These are phyloP conservation scores for Yamadazyma olivae DNA, from an alignment of 805 yeast species.

Conservation along the genomic window DNA sequence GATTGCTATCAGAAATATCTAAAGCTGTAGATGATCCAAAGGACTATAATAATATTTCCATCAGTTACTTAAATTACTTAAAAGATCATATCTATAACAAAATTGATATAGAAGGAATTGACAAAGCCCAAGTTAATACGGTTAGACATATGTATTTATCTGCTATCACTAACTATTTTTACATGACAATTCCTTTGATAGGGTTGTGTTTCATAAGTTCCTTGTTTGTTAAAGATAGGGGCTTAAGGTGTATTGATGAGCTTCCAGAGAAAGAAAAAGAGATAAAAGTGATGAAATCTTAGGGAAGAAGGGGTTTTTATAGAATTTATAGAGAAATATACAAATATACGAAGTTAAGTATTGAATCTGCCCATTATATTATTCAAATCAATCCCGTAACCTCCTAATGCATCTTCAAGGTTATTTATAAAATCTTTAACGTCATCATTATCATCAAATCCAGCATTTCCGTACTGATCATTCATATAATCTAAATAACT, in stretches of 20 bases:
- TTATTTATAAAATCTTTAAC: constrained; percentile 1
- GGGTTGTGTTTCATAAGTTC: constrained; percentile 27
- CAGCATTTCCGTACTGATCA: constrained; percentile 3
- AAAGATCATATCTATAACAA: constrained; percentile 26
- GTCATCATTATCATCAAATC: not conserved
- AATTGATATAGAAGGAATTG: constrained; percentile 21
- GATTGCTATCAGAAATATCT: constrained; percentile 18
- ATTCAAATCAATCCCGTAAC: constrained; percentile 1
- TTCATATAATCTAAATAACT: constrained; percentile 14
- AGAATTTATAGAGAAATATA: not conserved
- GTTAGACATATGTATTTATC: constrained; percentile 24
- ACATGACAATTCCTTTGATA: constrained; percentile 32
- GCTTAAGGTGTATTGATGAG: constrained; percentile 35
- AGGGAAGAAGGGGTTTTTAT: not conserved
- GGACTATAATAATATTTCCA: constrained; percentile 8
- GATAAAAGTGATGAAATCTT: too few species aligned
- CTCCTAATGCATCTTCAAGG: constrained; percentile 1
- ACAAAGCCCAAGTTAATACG: constrained; percentile 15
- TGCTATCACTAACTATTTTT: constrained; percentile 29
- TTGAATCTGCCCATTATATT: constrained; percentile 1
- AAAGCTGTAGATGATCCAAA: constrained; percentile 7
- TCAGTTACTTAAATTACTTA: constrained; percentile 15
- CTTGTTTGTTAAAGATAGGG: constrained; percentile 35
- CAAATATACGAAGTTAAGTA: not conserved
- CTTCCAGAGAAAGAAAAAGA: constrained; percentile 8